phyloP scores from a whole-genome alignment of 2,329 filamentous ascomycete genomes.

The Trichophyton benhamiae region DNA sequence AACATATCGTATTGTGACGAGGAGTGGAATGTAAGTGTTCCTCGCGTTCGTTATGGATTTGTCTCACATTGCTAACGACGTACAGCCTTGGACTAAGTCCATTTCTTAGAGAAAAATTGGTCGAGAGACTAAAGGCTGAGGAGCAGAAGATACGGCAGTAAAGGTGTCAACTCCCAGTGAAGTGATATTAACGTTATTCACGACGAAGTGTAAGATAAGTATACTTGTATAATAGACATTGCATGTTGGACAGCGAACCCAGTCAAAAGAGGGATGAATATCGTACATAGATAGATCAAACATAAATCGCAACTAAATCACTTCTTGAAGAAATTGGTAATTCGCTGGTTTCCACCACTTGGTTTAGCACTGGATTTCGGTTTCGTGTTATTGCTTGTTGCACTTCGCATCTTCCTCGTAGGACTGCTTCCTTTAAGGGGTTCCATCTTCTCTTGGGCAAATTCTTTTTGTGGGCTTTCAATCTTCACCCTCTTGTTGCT shows the following conservation, averaged over 20 bases:
- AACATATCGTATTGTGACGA: slow-evolving; percentile 50
- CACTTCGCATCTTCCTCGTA: slow-evolving; percentile 41
- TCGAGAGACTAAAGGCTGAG: slow-evolving; percentile 32
- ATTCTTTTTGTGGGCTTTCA: not conserved
- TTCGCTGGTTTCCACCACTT: slow-evolving; percentile 40
- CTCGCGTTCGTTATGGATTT: not conserved
- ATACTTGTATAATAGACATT: not conserved
- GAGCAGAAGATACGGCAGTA: slow-evolving; percentile 15
- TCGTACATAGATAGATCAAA: not conserved
- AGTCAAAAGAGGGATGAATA: not conserved
- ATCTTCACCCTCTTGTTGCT: slow-evolving; percentile 8
- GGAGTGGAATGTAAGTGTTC: slow-evolving; percentile 44
- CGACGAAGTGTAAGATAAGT: not conserved
- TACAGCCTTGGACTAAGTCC: slow-evolving; percentile 36
- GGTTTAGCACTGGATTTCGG: slow-evolving; percentile 28
- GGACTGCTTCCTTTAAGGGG: not conserved
- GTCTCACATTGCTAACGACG: not conserved
- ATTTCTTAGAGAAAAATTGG: slow-evolving; percentile 39
- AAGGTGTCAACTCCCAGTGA: not conserved
- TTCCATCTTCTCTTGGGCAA: not conserved
- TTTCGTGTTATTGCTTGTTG: slow-evolving; percentile 41
- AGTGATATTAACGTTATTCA: not conserved
- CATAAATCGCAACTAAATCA: slow-evolving; percentile 11
- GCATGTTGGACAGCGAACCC: not conserved
- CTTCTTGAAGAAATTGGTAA: slow-evolving; percentile 39